These are phyloP conservation scores for Nephelium lappaceum DNA, from an alignment of 345 rosid species.

Conservation along the genomic window DNA sequence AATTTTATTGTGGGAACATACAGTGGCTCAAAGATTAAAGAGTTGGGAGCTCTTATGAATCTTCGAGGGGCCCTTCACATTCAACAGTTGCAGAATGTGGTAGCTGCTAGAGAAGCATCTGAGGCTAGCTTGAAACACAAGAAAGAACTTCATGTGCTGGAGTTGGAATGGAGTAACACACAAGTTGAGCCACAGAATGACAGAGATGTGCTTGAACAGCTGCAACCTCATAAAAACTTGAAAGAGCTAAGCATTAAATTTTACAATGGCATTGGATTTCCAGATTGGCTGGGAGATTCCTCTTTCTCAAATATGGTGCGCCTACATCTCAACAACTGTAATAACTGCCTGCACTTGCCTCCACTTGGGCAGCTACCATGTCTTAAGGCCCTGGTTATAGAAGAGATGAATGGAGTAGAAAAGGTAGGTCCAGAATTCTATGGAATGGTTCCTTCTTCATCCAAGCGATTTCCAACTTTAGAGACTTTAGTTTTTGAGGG, in stretches of 20 bases:
- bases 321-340: constrained; percentile 23
- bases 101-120: constrained; percentile 21
- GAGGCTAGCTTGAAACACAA: constrained; percentile 23
- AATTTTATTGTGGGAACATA: constrained; percentile 12
- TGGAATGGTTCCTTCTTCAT: constrained; percentile 12
- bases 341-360: constrained; percentile 27
- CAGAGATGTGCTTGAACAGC: constrained; percentile 23
- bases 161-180: constrained; percentile 22
- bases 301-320: constrained; percentile 14
- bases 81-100: constrained; percentile 26
- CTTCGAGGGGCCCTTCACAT: constrained; percentile 22
- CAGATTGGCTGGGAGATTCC: constrained; percentile 36
- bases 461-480: constrained; percentile 22
- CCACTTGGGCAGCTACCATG: constrained; percentile 37
- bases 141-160: constrained; percentile 20
- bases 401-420: constrained; percentile 24
- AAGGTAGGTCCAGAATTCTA: constrained; percentile 28
- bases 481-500: constrained; percentile 17
- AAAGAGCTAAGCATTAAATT: constrained; percentile 21
- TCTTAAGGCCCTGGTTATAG: constrained; percentile 22
- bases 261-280: constrained; percentile 33
- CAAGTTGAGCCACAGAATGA: background rate
- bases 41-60: constrained; percentile 14
- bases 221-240: constrained; percentile 30
- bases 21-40: constrained; percentile 20